Evolutionary conservation across 768 basidiomycete species (phyloP), one percentile per base, ranked within the genome.

Genomic region (Clitopilus passeckerianus): DNA sequence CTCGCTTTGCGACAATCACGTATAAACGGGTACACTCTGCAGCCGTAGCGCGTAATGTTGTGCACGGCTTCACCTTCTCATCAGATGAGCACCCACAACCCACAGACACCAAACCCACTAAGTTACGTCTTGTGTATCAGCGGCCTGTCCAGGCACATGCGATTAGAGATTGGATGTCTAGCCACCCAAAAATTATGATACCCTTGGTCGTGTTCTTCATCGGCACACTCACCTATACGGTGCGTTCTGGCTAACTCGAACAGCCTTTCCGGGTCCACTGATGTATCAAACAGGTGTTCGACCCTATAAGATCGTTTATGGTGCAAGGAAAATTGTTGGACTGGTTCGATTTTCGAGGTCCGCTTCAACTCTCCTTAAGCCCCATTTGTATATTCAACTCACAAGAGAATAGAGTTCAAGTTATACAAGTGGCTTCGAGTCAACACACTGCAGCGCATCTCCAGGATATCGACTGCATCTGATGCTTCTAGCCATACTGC

Each of bases 221-320:
- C n/a, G 96, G 95, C 10, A 88, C 89, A 1, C 65, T 98, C 35
- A 92, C 92, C 20, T 97, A 96, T 69, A 89, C 91, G 6, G 93
- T 93, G 62, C 60, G 86, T 73, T 6, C 10, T 23, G 33, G 9
- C 18, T 59, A n/a, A 20, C 35, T 34, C 16, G 54, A 20, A 56
- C 56, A 27, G 37, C 5, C 12, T 15, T 41, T 3, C 7, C 37
- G 37, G 12, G 5, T 15, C 5, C n/a, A 9, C 10, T 41, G 14
- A 41, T 9, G 10, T 15, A 9, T 41, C 37, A 41, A 15, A 5
- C 61, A 96, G 90, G 84, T 98, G 56, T 97, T 98, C 66, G 94
- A 98, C 71, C 95, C 95, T 1, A 83, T 99, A 43, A 87, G 96
- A 24, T 83, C 86, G 1, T 76, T 93, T 60, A 92, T 87, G 78